phyloP scores from a whole-genome alignment of 371 early-diverging fungal species.

The Mucor lusitanicus region DNA sequence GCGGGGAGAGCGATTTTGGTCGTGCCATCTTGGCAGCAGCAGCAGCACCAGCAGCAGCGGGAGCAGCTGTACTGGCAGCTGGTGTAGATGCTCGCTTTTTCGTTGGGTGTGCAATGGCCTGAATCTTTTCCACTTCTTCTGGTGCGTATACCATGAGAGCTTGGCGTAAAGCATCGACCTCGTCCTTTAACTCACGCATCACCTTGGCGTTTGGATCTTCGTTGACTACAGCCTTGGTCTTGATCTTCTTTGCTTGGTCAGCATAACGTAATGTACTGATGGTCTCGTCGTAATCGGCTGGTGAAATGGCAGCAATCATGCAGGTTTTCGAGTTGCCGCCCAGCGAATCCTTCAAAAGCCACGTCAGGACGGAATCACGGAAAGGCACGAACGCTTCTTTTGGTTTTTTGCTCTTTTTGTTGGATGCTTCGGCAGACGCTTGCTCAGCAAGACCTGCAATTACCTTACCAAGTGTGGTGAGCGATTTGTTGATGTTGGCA shows the following conservation, averaged over 20 bases:
- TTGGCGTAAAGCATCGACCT: conserved; percentile 66
- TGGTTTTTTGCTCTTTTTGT: conserved; percentile 48
- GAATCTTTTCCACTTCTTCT: conserved; percentile 22
- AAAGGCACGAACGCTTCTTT: conserved; percentile 33
- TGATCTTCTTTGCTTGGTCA: conserved; percentile 86
- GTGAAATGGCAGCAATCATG: conserved; percentile 85
- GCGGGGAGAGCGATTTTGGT: conserved; percentile 1
- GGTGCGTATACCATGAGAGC: conserved; percentile 62
- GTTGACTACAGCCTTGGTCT: conserved; percentile 87
- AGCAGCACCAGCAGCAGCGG: neutral
- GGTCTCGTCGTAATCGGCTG: conserved; percentile 80
- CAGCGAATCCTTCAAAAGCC: conserved; percentile 89
- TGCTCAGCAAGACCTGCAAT: conserved; percentile 90
- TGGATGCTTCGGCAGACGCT: conserved; percentile 30
- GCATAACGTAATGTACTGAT: conserved; percentile 93
- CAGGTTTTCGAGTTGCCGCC: conserved; percentile 91
- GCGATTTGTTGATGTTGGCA: conserved; percentile 94
- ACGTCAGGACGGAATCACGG: conserved; percentile 62
- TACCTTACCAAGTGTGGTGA: conserved; percentile 95
- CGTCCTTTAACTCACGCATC: conserved; percentile 81
- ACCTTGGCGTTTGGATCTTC: conserved; percentile 80
- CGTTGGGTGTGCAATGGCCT: conserved; percentile 21
- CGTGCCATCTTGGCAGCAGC: neutral
- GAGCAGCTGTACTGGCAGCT: neutral
- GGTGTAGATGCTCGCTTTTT: neutral